phyloP scores from a whole-genome alignment of 177 flowering plant species.

The Tripterygium wilfordii region DNA sequence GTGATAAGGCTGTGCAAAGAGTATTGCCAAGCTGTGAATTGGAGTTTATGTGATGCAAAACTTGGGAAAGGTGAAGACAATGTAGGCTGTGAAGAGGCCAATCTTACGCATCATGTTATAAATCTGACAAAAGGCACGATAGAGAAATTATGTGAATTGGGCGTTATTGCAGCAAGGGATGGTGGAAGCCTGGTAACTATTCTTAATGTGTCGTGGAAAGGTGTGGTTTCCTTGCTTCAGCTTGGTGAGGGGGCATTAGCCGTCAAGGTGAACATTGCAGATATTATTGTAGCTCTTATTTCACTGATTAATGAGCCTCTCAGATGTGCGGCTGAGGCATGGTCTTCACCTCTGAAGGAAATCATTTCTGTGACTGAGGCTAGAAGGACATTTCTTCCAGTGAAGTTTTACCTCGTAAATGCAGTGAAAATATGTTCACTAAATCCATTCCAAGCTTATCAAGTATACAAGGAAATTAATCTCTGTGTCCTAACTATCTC shows the following conservation, averaged over 20 bases:
- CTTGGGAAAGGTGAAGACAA: constrained; percentile 15
- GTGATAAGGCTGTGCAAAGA: constrained; percentile 48
- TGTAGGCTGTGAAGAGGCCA: constrained; percentile 17
- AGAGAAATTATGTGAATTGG: constrained; percentile 62
- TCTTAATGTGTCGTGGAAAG: constrained; percentile 95
- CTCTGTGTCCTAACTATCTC: constrained; percentile 51
- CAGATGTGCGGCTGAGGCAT: constrained; percentile 57
- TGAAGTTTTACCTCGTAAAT: constrained; percentile 79
- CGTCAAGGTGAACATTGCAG: constrained; percentile 44
- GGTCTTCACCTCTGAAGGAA: constrained; percentile 48
- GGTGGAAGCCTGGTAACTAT: constrained; percentile 76
- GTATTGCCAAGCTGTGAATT: constrained; percentile 39
- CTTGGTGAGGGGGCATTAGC: constrained; percentile 52
- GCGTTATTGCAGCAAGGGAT: constrained; percentile 69
- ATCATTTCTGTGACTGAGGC: constrained; percentile 56
- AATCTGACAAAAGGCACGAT: constrained; percentile 38
- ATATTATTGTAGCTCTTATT: constrained; percentile 51
- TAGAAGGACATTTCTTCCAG: constrained; percentile 70
- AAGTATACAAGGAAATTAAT: constrained; percentile 47
- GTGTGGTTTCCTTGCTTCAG: constrained; percentile 84
- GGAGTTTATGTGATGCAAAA: constrained; percentile 25
- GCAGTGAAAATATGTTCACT: constrained; percentile 65
- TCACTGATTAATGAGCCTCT: constrained; percentile 64
- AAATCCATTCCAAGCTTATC: constrained; percentile 54
- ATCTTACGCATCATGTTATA: constrained; percentile 28